Evolutionary conservation across 129 eudicot genomes (phyloP), one percentile per base, ranked within the genome.

Genomic region (Flaveria robusta): DNA sequence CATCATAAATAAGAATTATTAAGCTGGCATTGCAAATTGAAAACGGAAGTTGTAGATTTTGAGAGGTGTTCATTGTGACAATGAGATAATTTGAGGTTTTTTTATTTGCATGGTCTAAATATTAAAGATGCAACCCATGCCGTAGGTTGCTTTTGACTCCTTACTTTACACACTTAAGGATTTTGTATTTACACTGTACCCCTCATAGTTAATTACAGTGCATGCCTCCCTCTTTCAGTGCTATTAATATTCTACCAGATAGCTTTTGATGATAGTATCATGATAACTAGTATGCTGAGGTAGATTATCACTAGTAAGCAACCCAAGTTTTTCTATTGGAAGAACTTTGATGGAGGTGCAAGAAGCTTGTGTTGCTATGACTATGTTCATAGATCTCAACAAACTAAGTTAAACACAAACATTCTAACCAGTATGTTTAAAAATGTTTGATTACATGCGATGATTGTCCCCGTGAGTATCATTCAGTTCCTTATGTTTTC

Each of bases 391-490:
- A 49, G 39, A 31, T 24, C 41, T 46, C 19, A 43, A 47, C 72
- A 49, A 46, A 23, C 18, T 58, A 45, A 75, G 20, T 29, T 24
- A 27, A 26, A 19, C 62, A 45, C 34, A 14, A 65, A 46, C 23
- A 26, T 49, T 3, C 19, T 74, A 43, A 26, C 18, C 10, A 8
- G 52, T 47, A 75, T 49, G 64, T 49, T 59, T 22, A 15, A 26
- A 37, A 59, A 42, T 11, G 22, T 31, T 12, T 19, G 18, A 31
- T 27, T 47, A 49, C 23, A 63, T 64, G 39, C n/a, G 34, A 29
- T 75, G 23, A 62, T 47, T 64, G 79, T 20, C 9, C 37, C 29
- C 47, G 70, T 75, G 51, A 70, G 31, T 47, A 31, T 75, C 14
- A 12, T 27, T 20, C 3, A 20, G 37, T 65, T 76, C n/a, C 39